Conservation (phyloP, 495 filamentous ascomycete species). For the Rostrohypoxylon terebratum region DNA sequence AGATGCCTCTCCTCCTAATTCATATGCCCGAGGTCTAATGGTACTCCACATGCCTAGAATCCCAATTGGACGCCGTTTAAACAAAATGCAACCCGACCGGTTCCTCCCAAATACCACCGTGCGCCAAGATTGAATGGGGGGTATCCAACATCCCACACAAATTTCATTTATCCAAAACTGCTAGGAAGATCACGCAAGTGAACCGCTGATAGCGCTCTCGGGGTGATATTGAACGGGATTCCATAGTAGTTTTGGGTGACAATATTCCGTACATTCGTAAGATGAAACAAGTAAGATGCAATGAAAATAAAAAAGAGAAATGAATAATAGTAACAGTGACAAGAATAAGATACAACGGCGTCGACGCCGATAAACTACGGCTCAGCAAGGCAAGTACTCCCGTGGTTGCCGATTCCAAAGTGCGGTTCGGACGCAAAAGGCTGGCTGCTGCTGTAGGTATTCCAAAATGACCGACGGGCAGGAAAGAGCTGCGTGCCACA, state of each 20-base stretch:
- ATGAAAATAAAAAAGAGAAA: neutral
- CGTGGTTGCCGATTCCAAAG: constrained; percentile 15
- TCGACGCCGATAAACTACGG: constrained; percentile 3
- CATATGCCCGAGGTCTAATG: constrained; percentile 28
- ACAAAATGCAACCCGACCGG: constrained; percentile 28
- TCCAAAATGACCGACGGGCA: constrained; percentile 20
- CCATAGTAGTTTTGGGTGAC: neutral
- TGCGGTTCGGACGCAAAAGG: neutral
- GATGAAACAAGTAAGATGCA: neutral
- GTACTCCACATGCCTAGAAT: constrained; percentile 27
- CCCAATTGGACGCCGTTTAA: constrained; percentile 36
- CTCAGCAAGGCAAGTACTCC: constrained; percentile 24
- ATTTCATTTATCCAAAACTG: constrained; percentile 35
- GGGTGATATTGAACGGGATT: neutral
- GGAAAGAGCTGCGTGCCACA: constrained; percentile 8
- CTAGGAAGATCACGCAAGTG: constrained; percentile 17
- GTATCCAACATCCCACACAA: constrained; percentile 37
- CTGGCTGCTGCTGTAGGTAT: constrained; percentile 15
- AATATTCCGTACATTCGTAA: neutral
- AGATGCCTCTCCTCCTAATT: constrained; percentile 21
- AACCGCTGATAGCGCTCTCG: constrained; percentile 10
- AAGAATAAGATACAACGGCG: neutral
- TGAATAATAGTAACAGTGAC: neutral
- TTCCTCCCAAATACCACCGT: constrained; percentile 1
- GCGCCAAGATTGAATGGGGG: constrained; percentile 34